Evolutionary conservation across 2,329 filamentous ascomycete genomes (phyloP).

Genomic region (Colletotrichum cereale): DNA sequence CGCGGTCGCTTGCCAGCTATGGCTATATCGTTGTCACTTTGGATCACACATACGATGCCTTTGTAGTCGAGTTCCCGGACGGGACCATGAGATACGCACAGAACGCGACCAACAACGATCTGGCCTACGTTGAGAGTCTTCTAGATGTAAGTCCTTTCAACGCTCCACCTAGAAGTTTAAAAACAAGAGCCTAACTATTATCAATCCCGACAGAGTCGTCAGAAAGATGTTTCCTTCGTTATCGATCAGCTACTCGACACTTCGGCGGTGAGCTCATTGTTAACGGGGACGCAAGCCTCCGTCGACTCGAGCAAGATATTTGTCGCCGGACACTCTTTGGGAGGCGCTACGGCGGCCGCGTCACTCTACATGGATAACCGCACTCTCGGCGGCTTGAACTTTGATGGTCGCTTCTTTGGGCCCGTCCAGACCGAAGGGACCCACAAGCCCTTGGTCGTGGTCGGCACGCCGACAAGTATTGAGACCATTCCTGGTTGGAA

Average conservation of each 20-base stretch:
- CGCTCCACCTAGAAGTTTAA: fast-evolving
- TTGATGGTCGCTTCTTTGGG: slow-evolving; percentile 55
- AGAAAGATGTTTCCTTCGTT: slow-evolving; percentile 53
- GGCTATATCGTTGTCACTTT: slow-evolving; percentile 61
- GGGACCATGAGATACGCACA: slow-evolving; percentile 48
- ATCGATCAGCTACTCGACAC: slow-evolving; percentile 47
- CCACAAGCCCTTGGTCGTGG: slow-evolving; percentile 47
- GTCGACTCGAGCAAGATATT: slow-evolving; percentile 44
- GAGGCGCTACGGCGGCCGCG: slow-evolving; percentile 52
- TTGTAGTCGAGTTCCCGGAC: slow-evolving; percentile 60
- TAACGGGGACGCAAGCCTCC: slow-evolving; percentile 2
- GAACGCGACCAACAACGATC: slow-evolving; percentile 10
- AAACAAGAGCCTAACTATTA: neutral
- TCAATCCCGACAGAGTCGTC: slow-evolving; percentile 46
- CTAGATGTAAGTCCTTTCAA: slow-evolving; percentile 7
- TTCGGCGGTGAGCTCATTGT: neutral
- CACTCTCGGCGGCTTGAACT: slow-evolving; percentile 52
- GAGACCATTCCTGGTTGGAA: slow-evolving; percentile 48
- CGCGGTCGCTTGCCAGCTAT: slow-evolving; percentile 58
- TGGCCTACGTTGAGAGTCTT: neutral
- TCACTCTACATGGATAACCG: slow-evolving; percentile 48
- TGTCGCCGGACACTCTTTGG: slow-evolving; percentile 55
- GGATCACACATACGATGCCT: slow-evolving; percentile 62
- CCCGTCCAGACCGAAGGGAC: slow-evolving; percentile 45
- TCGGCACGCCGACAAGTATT: slow-evolving; percentile 47